Conservation (phyloP, 2,329 filamentous ascomycete species). For the Aspergillus flavus region DNA sequence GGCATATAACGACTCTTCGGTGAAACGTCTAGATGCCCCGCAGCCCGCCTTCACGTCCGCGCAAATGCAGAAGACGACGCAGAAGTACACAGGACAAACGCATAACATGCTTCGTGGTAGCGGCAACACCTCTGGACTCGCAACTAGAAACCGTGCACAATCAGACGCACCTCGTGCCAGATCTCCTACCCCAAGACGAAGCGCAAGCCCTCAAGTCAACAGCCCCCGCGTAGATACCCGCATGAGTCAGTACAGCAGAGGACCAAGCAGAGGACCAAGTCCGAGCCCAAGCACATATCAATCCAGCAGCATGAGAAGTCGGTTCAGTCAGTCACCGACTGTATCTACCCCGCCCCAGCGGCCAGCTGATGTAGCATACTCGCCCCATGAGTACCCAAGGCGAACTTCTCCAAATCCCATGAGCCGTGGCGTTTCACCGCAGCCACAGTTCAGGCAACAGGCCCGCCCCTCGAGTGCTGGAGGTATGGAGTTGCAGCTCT, state of each 20-base stretch:
- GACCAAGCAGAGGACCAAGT: constrained; percentile 45
- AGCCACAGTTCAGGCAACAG: constrained; percentile 54
- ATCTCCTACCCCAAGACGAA: constrained; percentile 70
- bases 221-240: constrained; percentile 35
- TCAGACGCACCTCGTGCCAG: constrained; percentile 51
- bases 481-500: constrained; percentile 71
- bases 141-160: constrained; percentile 58
- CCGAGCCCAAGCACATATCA: constrained; percentile 50
- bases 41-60: constrained; percentile 89
- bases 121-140: constrained; percentile 56
- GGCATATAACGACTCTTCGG: constrained; percentile 73
- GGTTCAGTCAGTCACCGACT: constrained; percentile 42
- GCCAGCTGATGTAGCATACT: constrained; percentile 43
- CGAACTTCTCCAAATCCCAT: constrained; percentile 39
- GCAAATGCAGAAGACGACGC: constrained; percentile 93
- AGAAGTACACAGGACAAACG: constrained; percentile 83
- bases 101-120: constrained; percentile 69
- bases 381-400: constrained; percentile 46
- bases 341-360: constrained; percentile 35
- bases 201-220: constrained; percentile 34
- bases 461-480: constrained; percentile 52
- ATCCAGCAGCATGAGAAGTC: constrained; percentile 44
- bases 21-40: constrained; percentile 82
- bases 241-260: constrained; percentile 47
- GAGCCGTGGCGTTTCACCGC: constrained; percentile 54